Conservation (phyloP, 1,284 basidiomycete genomes). For the Abortiporus biennis region DNA sequence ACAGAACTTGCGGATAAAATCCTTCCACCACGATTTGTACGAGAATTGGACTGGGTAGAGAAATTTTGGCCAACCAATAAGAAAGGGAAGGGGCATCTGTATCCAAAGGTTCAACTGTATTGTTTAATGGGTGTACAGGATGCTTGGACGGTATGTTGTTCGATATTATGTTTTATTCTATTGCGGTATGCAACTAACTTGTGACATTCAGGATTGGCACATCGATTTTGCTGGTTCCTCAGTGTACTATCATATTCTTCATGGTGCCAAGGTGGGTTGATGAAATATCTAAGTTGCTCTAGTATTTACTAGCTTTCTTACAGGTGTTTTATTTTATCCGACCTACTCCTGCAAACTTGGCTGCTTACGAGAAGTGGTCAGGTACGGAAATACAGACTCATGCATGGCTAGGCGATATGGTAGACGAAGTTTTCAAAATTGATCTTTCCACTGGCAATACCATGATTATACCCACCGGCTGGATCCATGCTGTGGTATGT, state of each 20-base stretch:
- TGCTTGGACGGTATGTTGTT: slow-evolving; percentile 80
- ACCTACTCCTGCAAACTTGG: slow-evolving; percentile 83
- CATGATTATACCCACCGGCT: slow-evolving; percentile 95
- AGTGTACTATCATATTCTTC: slow-evolving; percentile 89
- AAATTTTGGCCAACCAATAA: slow-evolving; percentile 84
- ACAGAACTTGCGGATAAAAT: slow-evolving; percentile 50
- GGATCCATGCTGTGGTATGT: slow-evolving; percentile 94
- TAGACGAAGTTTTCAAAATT: slow-evolving; percentile 84
- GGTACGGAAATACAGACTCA: slow-evolving; percentile 84
- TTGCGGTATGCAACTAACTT: slow-evolving; percentile 10
- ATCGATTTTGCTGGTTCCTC: slow-evolving; percentile 94
- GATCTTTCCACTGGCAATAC: slow-evolving; percentile 83
- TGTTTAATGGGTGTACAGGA: slow-evolving; percentile 86
- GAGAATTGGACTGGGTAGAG: slow-evolving; percentile 95
- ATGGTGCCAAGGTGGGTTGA: slow-evolving; percentile 65
- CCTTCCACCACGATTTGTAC: slow-evolving; percentile 77
- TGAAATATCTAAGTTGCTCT: not conserved
- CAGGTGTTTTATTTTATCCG: slow-evolving; percentile 94
- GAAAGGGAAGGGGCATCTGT: slow-evolving; percentile 68
- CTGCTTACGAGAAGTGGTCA: slow-evolving; percentile 88
- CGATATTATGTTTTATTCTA: not conserved
- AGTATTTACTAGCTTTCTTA: not conserved
- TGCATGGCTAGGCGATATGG: slow-evolving; percentile 89
- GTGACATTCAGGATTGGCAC: slow-evolving; percentile 78
- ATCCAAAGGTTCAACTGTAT: slow-evolving; percentile 95